Evolutionary conservation across 2,329 filamentous ascomycete genomes (phyloP).

Genomic region (Aureobasidium leucospermi): DNA sequence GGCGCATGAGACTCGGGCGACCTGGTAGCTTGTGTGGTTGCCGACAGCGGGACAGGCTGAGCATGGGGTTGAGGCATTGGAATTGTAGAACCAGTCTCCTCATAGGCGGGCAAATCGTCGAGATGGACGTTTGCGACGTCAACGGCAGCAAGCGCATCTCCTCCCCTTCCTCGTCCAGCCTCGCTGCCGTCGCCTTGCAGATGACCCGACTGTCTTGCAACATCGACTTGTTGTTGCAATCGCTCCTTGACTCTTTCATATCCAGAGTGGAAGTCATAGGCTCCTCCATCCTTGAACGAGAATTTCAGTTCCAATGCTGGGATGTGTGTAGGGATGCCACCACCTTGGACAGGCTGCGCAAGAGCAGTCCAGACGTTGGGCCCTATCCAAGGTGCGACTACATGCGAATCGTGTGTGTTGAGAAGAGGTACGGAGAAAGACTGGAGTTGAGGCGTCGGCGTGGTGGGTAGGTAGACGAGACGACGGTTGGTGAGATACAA

Average conservation of each 20-base stretch:
- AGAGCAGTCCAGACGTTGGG: slow-evolving; percentile 82
- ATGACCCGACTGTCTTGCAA: slow-evolving; percentile 57
- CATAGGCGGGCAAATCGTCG: slow-evolving; percentile 84
- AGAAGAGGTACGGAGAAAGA: slow-evolving; percentile 87
- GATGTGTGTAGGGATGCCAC: slow-evolving; percentile 69
- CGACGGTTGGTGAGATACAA: slow-evolving; percentile 36
- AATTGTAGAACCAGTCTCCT: slow-evolving; percentile 44
- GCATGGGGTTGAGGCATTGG: slow-evolving; percentile 17
- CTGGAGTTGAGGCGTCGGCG: slow-evolving; percentile 61
- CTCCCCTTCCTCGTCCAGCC: slow-evolving; percentile 27
- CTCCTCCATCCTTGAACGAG: slow-evolving; percentile 91
- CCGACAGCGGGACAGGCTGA: slow-evolving; percentile 23
- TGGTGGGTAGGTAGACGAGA: slow-evolving; percentile 80
- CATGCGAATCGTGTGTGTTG: slow-evolving; percentile 78
- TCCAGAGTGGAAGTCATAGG: slow-evolving; percentile 76
- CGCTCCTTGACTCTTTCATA: slow-evolving; percentile 83
- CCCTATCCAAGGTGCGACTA: slow-evolving; percentile 84
- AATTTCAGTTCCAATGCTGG: slow-evolving; percentile 72
- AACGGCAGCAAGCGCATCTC: slow-evolving; percentile 40
- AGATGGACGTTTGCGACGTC: slow-evolving; percentile 62
- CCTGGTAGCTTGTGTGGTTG: not conserved
- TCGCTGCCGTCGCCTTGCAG: slow-evolving; percentile 36
- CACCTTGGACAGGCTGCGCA: slow-evolving; percentile 73
- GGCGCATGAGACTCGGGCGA: slow-evolving; percentile 10
- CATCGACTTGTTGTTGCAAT: slow-evolving; percentile 70